Evolutionary conservation across 2,329 filamentous ascomycete genomes (phyloP), one percentile per base, ranked within the genome.

Genomic region (Exophiala bonariae): DNA sequence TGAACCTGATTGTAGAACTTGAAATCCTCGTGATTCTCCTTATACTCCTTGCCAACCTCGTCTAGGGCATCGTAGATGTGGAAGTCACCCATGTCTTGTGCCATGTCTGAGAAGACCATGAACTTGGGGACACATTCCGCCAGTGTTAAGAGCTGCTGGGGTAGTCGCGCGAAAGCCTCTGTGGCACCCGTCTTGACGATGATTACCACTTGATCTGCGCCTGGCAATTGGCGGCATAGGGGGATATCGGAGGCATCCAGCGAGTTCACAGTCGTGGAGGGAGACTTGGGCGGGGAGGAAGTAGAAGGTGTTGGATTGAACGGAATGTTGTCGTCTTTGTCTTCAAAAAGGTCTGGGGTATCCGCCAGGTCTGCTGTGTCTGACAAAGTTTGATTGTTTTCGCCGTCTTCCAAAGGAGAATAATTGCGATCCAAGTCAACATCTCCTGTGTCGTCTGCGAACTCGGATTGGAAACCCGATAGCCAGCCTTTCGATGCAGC

Each of bases 111-210:
- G 50, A 64, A 65, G 19, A 83, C 67, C 41, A 81, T 68, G 45
- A 74, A 77, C 55, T 83, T 63, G 3, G 63, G 52, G 14, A 56
- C 75, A 54, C 78, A 81, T 41, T 68, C 69, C 8, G 80, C 67
- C 1, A 70, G 70, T 4, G 79, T 80, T 57, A 79, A 64, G 17
- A 81, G 66, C 55, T 81, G 78, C 3, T 74, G 78, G 2, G 79
- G 77, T 2, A 82, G 61, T 36, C 72, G 75, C 22, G 72, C 66
- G 48, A 71, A 77, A 14, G 76, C 64, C 59, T 81, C 78, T 31
- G 75, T 77, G 2, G 78, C 77, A 28, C 79, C 78, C 3, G 79
- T 82, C 65, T 81, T 81, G 63, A 82, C 73, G 37, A 81, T 63
- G 19, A 81, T 64, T 16, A 55, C 52, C 10, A 55, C 52, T 19